Base-by-base conservation (phyloP, 2,329 filamentous ascomycete genomes). In the Macroventuria anomochaeta region DNA sequence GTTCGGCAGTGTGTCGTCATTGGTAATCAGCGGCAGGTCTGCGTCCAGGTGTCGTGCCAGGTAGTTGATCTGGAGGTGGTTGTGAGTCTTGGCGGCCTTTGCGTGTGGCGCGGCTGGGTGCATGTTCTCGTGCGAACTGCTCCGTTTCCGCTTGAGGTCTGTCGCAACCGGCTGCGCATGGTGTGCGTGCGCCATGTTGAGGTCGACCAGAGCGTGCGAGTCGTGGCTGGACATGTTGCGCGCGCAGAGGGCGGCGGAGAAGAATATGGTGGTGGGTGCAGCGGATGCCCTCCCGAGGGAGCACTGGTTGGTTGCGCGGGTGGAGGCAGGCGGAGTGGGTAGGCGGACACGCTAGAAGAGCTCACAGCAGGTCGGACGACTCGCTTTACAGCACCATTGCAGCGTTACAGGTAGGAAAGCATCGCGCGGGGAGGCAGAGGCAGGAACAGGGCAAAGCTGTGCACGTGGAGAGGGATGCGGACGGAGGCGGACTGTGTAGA, bases 1-100 rank as follows among this genome's bases (percentile, higher is more conserved):
- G 62, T 89, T 87, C 11, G 85, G 83, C 66, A 96, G 88, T 10
- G 85, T 88, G 67, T 93, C 90, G 49, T 87, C 82, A 59, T 81
- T 80, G 52, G 80, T 84, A 58, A 87, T 81, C 17, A 88, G 78
- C 28, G 85, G 85, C 21, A 88, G 77, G 65, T 86, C 85, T 32
- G 85, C 81, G 29, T 81, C 77, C 63, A 83, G 83, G 57, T 87
- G 85, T 34, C 85, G 80, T 43, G 84, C 85, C 47, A 88, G 83
- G 63, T 88, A 88, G 73, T 88, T 88, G 76, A 88, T 88, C 71
- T 87, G 85, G 37, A 88, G 77, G 65, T 86, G 84, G 69, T 83
- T 83, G 67, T 78, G 79, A 44, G 77, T 82, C 73, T 84, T 85
- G 67, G 76, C 78, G 48, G 77, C 70, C 71, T 85, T 87, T 64